Percentiles rank a stretch among this genome's conserved stretches.
These are phyloP conservation scores for Tricladium varicosporioides DNA, from an alignment of 2,329 filamentous ascomycete species.

Conservation along the genomic window DNA sequence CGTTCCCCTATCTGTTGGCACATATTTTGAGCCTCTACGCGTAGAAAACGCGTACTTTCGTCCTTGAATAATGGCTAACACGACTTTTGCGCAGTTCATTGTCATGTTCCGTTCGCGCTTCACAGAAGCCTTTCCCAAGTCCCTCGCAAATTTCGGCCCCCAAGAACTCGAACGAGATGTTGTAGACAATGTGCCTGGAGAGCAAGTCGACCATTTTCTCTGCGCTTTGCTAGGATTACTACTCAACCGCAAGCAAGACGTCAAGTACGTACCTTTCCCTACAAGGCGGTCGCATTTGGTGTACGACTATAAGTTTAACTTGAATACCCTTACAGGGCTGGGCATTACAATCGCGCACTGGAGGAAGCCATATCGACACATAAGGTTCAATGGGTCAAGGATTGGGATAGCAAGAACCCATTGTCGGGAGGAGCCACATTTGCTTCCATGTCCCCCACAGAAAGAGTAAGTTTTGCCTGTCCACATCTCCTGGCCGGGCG, in stretches of 20 bases:
- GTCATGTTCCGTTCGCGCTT: conserved; percentile 98
- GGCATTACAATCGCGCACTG: conserved; percentile 87
- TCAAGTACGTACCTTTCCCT: conserved; percentile 69
- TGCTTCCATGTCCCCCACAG: conserved; percentile 73
- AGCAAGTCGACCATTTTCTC: conserved; percentile 82
- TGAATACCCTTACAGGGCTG: conserved; percentile 58
- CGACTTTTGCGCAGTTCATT: conserved; percentile 69
- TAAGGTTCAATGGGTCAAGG: conserved; percentile 81
- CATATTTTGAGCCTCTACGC: conserved; percentile 41
- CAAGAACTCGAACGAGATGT: conserved; percentile 93
- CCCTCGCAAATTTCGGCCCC: conserved; percentile 83
- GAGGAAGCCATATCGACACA: conserved; percentile 89
- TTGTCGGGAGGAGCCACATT: conserved; percentile 79
- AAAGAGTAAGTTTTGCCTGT: conserved; percentile 64
- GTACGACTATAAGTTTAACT: conserved; percentile 13
- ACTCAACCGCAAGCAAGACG: conserved; percentile 96
- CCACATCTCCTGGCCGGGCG: not conserved
- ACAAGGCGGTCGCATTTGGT: not conserved
- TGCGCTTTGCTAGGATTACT: conserved; percentile 86
- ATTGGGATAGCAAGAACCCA: conserved; percentile 82
- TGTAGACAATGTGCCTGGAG: conserved; percentile 72
- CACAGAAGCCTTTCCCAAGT: conserved; percentile 83
- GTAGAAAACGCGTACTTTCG: conserved; percentile 50
- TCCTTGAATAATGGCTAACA: conserved; percentile 31
- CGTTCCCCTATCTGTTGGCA: conserved; percentile 47